These are phyloP conservation scores for Crithidia expoeki DNA, from an alignment of 208 protist genomes.

Conservation along the genomic window DNA sequence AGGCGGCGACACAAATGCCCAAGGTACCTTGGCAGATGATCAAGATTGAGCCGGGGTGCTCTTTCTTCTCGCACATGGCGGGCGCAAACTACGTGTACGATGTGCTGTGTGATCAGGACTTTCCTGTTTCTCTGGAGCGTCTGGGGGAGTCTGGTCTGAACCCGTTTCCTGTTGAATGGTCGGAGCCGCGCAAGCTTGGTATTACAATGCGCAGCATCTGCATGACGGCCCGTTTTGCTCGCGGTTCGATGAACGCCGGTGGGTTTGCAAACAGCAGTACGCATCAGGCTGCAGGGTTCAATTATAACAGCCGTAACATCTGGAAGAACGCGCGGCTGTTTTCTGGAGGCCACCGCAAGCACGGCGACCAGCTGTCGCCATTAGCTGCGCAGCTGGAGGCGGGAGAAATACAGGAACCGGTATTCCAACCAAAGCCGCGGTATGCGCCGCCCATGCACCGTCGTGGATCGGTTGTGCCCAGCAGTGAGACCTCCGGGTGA, in stretches of 20 bases:
- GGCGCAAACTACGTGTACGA: slow-evolving; percentile 82
- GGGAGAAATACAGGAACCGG: slow-evolving; percentile 65
- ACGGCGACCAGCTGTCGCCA: slow-evolving; percentile 66
- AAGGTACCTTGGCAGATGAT: slow-evolving; percentile 76
- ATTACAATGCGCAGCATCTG: slow-evolving; percentile 86
- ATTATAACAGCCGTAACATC: slow-evolving; percentile 69
- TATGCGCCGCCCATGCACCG: slow-evolving; percentile 85
- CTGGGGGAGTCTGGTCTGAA: slow-evolving; percentile 84
- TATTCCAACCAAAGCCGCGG: slow-evolving; percentile 72
- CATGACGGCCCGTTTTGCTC: slow-evolving; percentile 77
- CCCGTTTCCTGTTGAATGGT: slow-evolving; percentile 90
- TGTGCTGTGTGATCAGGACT: slow-evolving; percentile 90
- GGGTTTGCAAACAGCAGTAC: slow-evolving; percentile 70
- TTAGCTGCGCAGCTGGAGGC: slow-evolving; percentile 76
- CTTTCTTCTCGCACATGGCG: slow-evolving; percentile 76
- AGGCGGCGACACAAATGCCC: slow-evolving; percentile 42
- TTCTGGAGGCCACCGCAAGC: slow-evolving; percentile 52
- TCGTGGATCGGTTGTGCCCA: slow-evolving; percentile 29
- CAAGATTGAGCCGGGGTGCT: slow-evolving; percentile 75
- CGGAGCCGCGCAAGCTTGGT: slow-evolving; percentile 83
- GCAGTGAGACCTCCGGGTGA: background rate
- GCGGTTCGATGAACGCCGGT: slow-evolving; percentile 77
- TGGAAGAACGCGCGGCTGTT: slow-evolving; percentile 71
- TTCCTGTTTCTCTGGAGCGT: slow-evolving; percentile 78
- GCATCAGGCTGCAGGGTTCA: slow-evolving; percentile 51